A percentile compares a stretch with the other conserved stretches of the same genome.
Evolutionary conservation across 2,329 filamentous ascomycete genomes (phyloP).

Genomic region (Neofusicoccum sp.): DNA sequence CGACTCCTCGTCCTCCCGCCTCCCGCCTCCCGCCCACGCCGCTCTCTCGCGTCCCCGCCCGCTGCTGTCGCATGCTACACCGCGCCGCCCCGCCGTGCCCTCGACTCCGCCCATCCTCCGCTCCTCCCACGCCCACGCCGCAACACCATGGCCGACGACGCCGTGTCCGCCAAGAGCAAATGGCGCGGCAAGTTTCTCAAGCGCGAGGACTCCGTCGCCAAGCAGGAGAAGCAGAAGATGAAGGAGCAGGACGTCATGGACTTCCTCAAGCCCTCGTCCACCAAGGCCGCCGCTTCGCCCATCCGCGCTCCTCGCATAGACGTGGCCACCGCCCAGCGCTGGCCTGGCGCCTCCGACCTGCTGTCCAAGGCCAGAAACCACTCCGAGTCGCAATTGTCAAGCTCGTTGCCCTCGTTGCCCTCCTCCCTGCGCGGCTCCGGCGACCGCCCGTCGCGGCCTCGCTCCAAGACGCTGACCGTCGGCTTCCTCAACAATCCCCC

Average conservation of each 20-base stretch:
- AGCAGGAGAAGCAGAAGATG: conserved; percentile 36
- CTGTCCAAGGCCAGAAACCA: conserved; percentile 33
- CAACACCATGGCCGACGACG: conserved; percentile 35
- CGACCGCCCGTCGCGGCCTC: conserved; percentile 41
- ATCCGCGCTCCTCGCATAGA: conserved; percentile 47
- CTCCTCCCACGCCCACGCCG: conserved; percentile 12
- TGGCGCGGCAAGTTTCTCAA: conserved; percentile 56
- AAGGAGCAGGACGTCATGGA: conserved; percentile 55
- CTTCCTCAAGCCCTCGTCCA: conserved; percentile 59
- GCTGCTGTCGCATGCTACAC: conserved; percentile 9
- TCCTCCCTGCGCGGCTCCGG: conserved; percentile 31
- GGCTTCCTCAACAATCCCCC: conserved; percentile 73
- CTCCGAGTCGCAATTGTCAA: conserved; percentile 38
- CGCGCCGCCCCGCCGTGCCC: conserved; percentile 10
- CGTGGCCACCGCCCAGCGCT: conserved; percentile 52
- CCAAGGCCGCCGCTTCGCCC: conserved; percentile 37
- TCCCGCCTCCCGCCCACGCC: not conserved
- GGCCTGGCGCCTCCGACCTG: conserved; percentile 53
- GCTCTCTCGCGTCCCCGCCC: not conserved
- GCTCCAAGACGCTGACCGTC: conserved; percentile 71
- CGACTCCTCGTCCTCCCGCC: not conserved
- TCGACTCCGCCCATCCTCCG: conserved; percentile 16
- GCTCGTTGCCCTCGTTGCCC: conserved; percentile 34
- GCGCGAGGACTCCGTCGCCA: conserved; percentile 39
- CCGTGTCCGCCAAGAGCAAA: conserved; percentile 45